Evolutionary conservation across 176 grass and related monocot species (phyloP), one percentile per base, ranked within the genome.

Genomic region (Thinopyrum elongatum): DNA sequence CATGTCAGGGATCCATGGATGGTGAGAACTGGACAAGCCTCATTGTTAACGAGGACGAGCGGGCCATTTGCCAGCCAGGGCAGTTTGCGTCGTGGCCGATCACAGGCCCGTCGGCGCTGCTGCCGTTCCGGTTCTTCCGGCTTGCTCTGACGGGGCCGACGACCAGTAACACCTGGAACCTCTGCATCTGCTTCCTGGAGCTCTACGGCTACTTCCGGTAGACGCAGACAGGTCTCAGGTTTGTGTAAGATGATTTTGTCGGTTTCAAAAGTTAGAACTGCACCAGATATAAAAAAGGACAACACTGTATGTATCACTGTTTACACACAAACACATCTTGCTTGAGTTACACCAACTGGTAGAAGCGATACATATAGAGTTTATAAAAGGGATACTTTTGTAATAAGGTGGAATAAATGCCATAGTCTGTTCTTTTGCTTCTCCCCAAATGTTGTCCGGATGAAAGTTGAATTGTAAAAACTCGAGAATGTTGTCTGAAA

Each of bases 171-270:
- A 66, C 78, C 3, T 90, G 93, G 88, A 89, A 95, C 76, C 93
- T 98, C 27, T 98, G 88, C 90, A 95, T 95, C 49, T 98, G 96
- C 84, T 98, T 94, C 87, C 74, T 95, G 22, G 93, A 98, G 90
- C 84, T 98, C 27, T 98, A 98, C 57, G 96, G 96, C 75, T 92
- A 94, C 79, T 95, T 98, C 69, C 92, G 84, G 29, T 97, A 90
- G 84, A 55, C 28, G n/a, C 46, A 22, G 74, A 27, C 39, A 46
- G 33, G 19, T 70, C 65, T 68, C 5, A n/a, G n/a, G n/a, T n/a
- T n/a, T n/a, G 44, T 27, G 44, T 47, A 26, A 74, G 41, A 17
- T 47, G 41, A 17, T 47, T 47, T 28, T 8, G 70, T 70, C 1
- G 34, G 12, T 42, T 39, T 58, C 9, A 21, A 58, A 58, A 7